Percentiles rank a stretch among this genome's conserved stretches.
These are phyloP conservation scores for Tephrocybe sp. DNA, from an alignment of 768 basidiomycete species.

Conservation along the genomic window DNA sequence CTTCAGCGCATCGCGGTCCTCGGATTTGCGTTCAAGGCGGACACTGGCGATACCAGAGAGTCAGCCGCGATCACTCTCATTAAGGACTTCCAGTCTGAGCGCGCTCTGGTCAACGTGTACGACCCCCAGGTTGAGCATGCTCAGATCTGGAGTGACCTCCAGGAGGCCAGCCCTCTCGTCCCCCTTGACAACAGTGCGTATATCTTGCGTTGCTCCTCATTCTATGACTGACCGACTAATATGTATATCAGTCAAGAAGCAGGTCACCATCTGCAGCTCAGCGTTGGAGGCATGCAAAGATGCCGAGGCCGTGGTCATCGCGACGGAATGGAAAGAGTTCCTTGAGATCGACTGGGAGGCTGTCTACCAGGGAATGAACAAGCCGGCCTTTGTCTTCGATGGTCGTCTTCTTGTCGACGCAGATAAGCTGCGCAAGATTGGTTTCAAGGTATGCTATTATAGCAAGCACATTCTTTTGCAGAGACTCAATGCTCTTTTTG, in stretches of 20 bases:
- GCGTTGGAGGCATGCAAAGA: slow-evolving; percentile 87
- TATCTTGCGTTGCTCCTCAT: slow-evolving; percentile 2
- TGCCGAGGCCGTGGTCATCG: slow-evolving; percentile 92
- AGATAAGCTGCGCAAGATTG: slow-evolving; percentile 77
- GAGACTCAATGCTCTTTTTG: slow-evolving; percentile 7
- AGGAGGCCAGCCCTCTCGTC: slow-evolving; percentile 64
- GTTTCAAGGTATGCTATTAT: slow-evolving; percentile 75
- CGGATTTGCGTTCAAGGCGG: slow-evolving; percentile 99
- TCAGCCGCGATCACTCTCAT: slow-evolving; percentile 93
- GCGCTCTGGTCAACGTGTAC: slow-evolving; percentile 84
- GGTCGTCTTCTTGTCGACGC: slow-evolving; percentile 87
- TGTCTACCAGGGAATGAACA: slow-evolving; percentile 88
- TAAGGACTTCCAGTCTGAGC: slow-evolving; percentile 90
- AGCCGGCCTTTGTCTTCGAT: slow-evolving; percentile 99
- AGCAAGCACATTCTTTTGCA: neutral
- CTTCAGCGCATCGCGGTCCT: slow-evolving; percentile 89
- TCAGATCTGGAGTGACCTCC: slow-evolving; percentile 87
- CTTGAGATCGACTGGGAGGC: slow-evolving; percentile 85
- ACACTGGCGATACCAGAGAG: slow-evolving; percentile 99
- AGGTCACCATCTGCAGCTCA: slow-evolving; percentile 74
- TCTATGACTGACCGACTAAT: neutral
- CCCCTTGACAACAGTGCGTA: slow-evolving; percentile 70
- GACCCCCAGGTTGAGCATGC: slow-evolving; percentile 85
- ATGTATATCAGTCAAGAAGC: slow-evolving; percentile 70
- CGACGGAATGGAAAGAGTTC: slow-evolving; percentile 99